Evolutionary conservation across 176 grass and related monocot species (phyloP).

Genomic region (Areca catechu): DNA sequence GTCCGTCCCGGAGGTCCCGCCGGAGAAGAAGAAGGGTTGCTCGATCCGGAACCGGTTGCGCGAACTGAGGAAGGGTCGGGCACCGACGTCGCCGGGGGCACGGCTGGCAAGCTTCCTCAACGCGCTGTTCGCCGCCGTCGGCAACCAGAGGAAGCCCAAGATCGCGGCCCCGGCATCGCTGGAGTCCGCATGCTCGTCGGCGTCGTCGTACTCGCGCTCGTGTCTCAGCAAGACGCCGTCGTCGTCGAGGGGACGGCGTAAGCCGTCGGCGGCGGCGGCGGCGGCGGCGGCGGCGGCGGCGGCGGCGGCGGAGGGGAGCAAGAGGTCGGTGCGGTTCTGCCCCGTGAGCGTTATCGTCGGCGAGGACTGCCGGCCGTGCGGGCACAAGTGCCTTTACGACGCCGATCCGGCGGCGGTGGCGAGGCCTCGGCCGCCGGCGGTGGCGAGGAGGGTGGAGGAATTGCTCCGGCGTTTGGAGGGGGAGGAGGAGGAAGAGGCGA

Average conservation of each 20-base stretch:
- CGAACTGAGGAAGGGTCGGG: background rate
- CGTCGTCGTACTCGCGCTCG: background rate
- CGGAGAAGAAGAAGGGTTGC: conserved; percentile 28
- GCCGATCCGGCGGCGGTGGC: background rate
- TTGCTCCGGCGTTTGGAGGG: conserved; percentile 38
- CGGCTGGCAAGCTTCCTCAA: conserved; percentile 34
- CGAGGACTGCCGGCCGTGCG: conserved; percentile 10
- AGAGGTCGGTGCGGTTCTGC: conserved; percentile 22
- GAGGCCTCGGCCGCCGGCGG: conserved; percentile 22
- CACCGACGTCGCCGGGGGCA: conserved; percentile 21
- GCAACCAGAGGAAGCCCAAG: conserved; percentile 30
- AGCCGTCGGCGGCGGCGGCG: too few species aligned
- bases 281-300: too few species aligned
- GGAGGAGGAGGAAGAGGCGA: conserved; percentile 37
- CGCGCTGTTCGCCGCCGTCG: conserved; percentile 27
- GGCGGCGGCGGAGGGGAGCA: conserved; percentile 3
- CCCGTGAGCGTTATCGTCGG: conserved; percentile 8
- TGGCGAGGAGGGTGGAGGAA: conserved; percentile 54
- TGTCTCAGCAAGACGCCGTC: background rate
- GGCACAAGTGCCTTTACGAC: background rate
- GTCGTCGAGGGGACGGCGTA: background rate
- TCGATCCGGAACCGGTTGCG: conserved; percentile 14
- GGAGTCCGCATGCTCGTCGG: background rate
- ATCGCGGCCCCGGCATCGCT: background rate
- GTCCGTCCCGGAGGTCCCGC: background rate